Percentiles rank a stretch among this genome's conserved stretches.
Conservation (phyloP, 2,329 filamentous ascomycete genomes). For the Anthostomella pinea region DNA sequence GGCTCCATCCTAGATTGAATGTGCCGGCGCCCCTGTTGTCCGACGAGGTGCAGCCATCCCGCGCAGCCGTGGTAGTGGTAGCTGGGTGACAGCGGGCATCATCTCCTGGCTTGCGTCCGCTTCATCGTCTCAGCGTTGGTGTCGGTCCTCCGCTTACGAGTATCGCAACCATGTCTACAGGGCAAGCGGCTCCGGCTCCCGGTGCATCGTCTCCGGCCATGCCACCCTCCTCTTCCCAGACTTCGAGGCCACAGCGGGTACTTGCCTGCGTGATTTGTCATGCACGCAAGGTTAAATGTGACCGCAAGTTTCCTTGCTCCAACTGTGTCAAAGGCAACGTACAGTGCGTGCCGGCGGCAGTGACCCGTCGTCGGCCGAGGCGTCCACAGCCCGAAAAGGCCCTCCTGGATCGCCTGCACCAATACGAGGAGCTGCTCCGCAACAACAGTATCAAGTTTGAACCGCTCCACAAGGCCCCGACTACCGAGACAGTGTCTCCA, state of each 20-base stretch:
- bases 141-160: no score
- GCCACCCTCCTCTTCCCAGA: no score
- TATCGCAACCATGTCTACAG: no score
- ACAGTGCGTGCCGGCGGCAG: conserved; percentile 43
- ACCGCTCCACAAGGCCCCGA: conserved; percentile 30
- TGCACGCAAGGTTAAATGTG: conserved; percentile 61
- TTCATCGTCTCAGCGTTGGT: no score
- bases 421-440: conserved; percentile 56
- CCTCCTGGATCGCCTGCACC: conserved; percentile 52
- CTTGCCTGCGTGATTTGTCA: conserved; percentile 58
- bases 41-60: no score
- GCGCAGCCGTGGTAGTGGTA: no score
- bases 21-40: no score
- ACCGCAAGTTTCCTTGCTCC: conserved; percentile 56
- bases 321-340: conserved; percentile 45
- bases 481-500: conserved; percentile 15
- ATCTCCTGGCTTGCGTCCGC: no score
- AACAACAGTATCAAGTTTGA: conserved; percentile 56
- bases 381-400: conserved; percentile 55
- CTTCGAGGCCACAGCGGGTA: conserved; percentile 25
- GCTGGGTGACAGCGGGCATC: no score
- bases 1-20: no score
- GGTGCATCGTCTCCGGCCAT: no score
- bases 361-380: conserved; percentile 37
- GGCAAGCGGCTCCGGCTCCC: no score